Conservation (phyloP, 2,329 filamentous ascomycete species). For the Camillea tinctor region DNA sequence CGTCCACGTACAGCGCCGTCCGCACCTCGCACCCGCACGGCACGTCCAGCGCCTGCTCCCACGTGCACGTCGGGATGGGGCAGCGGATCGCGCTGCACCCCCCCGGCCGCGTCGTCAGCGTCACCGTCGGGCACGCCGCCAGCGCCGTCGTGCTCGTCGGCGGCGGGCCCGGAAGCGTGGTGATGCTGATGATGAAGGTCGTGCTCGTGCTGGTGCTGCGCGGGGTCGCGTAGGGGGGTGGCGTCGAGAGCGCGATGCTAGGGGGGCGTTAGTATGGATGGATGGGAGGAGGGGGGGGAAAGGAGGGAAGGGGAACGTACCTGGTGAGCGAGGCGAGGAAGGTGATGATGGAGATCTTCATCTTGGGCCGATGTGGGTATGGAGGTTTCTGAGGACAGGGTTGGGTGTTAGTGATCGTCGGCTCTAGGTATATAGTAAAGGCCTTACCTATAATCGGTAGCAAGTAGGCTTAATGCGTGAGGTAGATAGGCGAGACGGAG, state of each 20-base stretch:
- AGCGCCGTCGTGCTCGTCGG: conserved; percentile 6
- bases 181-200: conserved; percentile 26
- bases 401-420: too few species aligned
- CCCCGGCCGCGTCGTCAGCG: conserved; percentile 33
- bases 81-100: conserved; percentile 34
- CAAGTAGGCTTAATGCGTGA: background rate
- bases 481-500: background rate
- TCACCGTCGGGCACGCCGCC: conserved; percentile 34
- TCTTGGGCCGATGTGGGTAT: too few species aligned
- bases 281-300: background rate
- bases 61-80: conserved; percentile 36
- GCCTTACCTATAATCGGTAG: background rate
- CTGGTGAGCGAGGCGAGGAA: conserved; percentile 22
- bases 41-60: conserved; percentile 28
- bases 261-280: conserved; percentile 5
- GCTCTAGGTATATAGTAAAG: background rate
- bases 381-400: too few species aligned
- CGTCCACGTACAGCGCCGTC: conserved; percentile 36
- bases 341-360: conserved; percentile 22
- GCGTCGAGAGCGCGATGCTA: conserved; percentile 9
- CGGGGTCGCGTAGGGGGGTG: conserved; percentile 17
- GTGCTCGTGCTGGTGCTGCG: conserved; percentile 17
- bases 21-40: conserved; percentile 35
- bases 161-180: conserved; percentile 18
- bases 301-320: conserved; percentile 9